Base-by-base conservation (phyloP, 768 basidiomycete species). In the Podaxis carcinomalis region DNA sequence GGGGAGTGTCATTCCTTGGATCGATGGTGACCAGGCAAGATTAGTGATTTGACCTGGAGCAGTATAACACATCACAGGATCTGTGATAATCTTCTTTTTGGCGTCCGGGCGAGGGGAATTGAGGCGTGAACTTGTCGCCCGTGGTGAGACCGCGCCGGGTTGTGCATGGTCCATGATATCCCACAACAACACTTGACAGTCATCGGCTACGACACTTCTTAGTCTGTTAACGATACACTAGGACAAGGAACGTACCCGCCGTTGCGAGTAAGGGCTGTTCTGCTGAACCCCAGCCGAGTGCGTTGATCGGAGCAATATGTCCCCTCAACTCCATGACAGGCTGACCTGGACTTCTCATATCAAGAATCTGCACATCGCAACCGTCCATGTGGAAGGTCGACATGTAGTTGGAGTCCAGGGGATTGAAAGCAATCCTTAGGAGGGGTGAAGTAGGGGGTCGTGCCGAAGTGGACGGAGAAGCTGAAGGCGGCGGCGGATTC, bases 321-420 rank as follows among this genome's bases (percentile, higher is more conserved):
- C 84, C 94, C 64, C 85, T 83, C 19, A 98, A 77, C 73, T 98
- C 95, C 69, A 95, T 89, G 16, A 98, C 95, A 0, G 97, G 95
- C 63, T 92, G 88, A 1, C 97, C 97, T 1, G 97, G 97, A 73
- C 88, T 92, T 56, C 97, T 86, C 92, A 98, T 98, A 68, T 99
- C 97, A 63, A 99, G 78, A 27, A 99, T 92, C 71, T 97, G 92
- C 3, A 97, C 82, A 68, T 95, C 91, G 19, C 81, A 73, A 52
- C 92, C 92, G 69, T 97, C 95, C 82, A 93, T 89, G 68, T 98
- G 96, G 74, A 98, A 97, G 1, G 95, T 96, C 11, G 94, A 92
- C 85, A 99, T 92, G 72, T 96, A 97, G 67, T 97, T 95, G 14
- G 94, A 90, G 73, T 92, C 89, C 5, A 86, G 83, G 0, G 95